Evolutionary conservation across 305 asterid species (phyloP).

Genomic region (Fraxinus floribunda): DNA sequence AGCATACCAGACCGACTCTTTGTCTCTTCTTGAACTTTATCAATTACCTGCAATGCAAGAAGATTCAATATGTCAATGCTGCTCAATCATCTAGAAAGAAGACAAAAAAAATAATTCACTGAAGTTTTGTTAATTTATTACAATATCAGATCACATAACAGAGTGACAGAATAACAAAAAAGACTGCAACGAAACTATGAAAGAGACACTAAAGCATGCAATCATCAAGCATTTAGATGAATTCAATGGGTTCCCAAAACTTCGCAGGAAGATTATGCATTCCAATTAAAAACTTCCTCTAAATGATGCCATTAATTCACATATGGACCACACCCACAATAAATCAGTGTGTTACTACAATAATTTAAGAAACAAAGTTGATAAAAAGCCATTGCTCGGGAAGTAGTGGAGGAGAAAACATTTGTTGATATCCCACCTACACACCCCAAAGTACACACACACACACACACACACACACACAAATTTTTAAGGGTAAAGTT

Average conservation of each 20-base stretch:
- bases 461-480: neutral
- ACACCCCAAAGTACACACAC: neutral
- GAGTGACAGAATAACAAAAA: neutral
- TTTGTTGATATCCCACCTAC: neutral
- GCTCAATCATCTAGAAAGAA: neutral
- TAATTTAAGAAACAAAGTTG: neutral
- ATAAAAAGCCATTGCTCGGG: neutral
- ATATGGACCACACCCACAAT: neutral
- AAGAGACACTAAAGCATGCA: neutral
- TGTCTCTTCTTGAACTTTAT: constrained; percentile 56
- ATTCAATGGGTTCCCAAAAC: neutral
- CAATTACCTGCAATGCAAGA: constrained; percentile 46
- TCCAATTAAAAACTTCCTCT: neutral
- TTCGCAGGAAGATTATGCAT: constrained; percentile 1
- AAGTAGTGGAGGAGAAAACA: neutral
- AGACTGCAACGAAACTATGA: neutral
- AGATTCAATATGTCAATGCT: neutral
- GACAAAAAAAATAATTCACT: neutral
- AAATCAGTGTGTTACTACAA: neutral
- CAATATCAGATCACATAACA: neutral
- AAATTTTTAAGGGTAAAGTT: neutral
- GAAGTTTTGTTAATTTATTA: neutral
- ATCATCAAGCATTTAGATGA: neutral
- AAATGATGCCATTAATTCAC: neutral
- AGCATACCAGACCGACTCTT: constrained; percentile 50